Evolutionary conservation across 1,284 basidiomycete genomes (phyloP).

Genomic region (Fistulina hepatica): DNA sequence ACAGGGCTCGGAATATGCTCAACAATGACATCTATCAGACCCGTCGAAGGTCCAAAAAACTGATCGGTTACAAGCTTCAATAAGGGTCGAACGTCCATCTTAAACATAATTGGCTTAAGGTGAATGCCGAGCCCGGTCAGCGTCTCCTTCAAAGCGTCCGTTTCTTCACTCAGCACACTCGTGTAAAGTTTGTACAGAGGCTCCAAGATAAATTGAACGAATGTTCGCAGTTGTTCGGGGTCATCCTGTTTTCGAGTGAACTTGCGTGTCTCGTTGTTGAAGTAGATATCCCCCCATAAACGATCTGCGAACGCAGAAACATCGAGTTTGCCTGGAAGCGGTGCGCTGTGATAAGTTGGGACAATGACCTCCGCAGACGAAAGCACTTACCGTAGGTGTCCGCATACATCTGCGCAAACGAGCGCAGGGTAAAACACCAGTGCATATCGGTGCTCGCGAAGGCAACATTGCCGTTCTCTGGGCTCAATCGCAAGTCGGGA

Average conservation of each 20-base stretch:
- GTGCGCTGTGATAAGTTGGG: background rate
- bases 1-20: constrained; percentile 82
- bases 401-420: constrained; percentile 95
- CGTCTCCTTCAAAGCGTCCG: constrained; percentile 72
- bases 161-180: constrained; percentile 87
- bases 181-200: constrained; percentile 98
- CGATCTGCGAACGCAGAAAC: constrained; percentile 68
- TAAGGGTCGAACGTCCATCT: constrained; percentile 95
- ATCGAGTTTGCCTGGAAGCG: constrained; percentile 43
- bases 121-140: constrained; percentile 75
- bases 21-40: constrained; percentile 87
- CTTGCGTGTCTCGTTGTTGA: constrained; percentile 72
- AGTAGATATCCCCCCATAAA: constrained; percentile 98
- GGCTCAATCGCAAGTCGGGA: constrained; percentile 79
- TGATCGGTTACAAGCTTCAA: constrained; percentile 90
- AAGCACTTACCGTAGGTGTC: constrained; percentile 68
- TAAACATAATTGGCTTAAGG: constrained; percentile 90
- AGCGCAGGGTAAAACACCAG: constrained; percentile 93
- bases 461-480: constrained; percentile 93
- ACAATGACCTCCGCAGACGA: constrained; percentile 1
- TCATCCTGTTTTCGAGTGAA: constrained; percentile 82
- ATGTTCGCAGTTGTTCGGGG: constrained; percentile 75
- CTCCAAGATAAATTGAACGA: constrained; percentile 94
- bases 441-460: constrained; percentile 96
- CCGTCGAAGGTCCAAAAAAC: constrained; percentile 88